Percentiles rank a stretch among this genome's conserved stretches.
Evolutionary conservation across 2,329 filamentous ascomycete species (phyloP).

Genomic region (Stylonectria norvegica): DNA sequence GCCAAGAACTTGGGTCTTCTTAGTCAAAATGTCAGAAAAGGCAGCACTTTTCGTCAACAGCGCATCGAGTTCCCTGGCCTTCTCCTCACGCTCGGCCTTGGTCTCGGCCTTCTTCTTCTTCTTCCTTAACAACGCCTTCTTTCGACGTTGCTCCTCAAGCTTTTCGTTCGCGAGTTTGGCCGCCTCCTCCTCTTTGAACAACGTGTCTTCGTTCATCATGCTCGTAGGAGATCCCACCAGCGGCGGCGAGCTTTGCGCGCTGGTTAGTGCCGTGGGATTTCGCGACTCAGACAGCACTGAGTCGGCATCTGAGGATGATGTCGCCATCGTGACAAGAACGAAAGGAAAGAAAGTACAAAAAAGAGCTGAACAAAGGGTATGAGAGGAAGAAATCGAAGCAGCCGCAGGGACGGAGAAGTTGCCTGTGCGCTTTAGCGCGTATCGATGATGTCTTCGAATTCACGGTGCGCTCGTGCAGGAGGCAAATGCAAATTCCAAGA

Average conservation of each 20-base stretch:
- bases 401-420: background rate
- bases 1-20: constrained; percentile 61
- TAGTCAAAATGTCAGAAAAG: constrained; percentile 60
- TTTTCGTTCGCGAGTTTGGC: constrained; percentile 40
- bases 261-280: constrained; percentile 34
- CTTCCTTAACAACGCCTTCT: constrained; percentile 38
- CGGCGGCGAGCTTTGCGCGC: constrained; percentile 38
- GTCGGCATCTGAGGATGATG: constrained; percentile 31
- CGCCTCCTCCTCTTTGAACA: constrained; percentile 34
- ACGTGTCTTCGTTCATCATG: constrained; percentile 8
- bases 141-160: constrained; percentile 45
- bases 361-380: background rate
- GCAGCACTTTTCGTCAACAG: constrained; percentile 57
- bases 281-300: constrained; percentile 30
- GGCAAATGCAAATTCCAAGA: constrained; percentile 2
- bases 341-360: background rate
- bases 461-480: background rate
- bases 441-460: constrained; percentile 25
- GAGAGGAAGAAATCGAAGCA: background rate
- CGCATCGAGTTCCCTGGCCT: constrained; percentile 58
- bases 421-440: too few relatives aligned
- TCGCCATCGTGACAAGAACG: constrained; percentile 24
- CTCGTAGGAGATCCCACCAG: constrained; percentile 18
- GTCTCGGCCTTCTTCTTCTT: constrained; percentile 49
- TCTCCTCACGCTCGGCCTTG: constrained; percentile 53